These are phyloP conservation scores for Logfia minima DNA, from an alignment of 129 eudicot species.

Conservation along the genomic window DNA sequence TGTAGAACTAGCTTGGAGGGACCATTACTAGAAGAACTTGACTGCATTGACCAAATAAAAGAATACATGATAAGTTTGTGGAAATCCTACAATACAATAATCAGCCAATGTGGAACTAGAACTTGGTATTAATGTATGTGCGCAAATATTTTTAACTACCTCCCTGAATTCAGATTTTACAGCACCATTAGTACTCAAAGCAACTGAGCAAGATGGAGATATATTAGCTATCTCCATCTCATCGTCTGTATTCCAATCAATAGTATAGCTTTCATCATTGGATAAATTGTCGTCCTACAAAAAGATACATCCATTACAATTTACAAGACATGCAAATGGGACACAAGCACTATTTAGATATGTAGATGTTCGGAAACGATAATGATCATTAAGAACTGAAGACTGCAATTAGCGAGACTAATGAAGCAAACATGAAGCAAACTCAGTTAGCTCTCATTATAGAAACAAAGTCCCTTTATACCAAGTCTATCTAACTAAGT, in stretches of 20 bases:
- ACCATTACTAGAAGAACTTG: constrained; percentile 26
- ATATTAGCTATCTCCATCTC: constrained; percentile 27
- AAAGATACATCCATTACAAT: constrained; percentile 13
- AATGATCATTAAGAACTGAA: background rate
- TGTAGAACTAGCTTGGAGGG: constrained; percentile 11
- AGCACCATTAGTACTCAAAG: constrained; percentile 15
- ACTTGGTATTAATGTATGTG: background rate
- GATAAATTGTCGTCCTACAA: constrained; percentile 21
- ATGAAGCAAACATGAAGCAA: constrained; percentile 8
- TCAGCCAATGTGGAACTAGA: background rate
- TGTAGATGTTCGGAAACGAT: background rate
- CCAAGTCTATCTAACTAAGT: background rate
- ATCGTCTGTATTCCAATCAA: constrained; percentile 34
- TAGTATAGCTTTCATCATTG: constrained; percentile 3
- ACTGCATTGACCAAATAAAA: constrained; percentile 22
- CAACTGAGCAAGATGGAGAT: constrained; percentile 13
- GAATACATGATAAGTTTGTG: background rate
- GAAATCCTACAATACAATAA: background rate
- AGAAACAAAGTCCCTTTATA: background rate
- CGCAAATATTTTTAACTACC: constrained; percentile 22
- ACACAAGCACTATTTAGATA: background rate
- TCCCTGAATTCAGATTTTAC: constrained; percentile 14
- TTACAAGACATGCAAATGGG: constrained; percentile 4
- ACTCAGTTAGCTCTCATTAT: background rate
- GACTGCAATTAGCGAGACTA: background rate